Evolutionary conservation across 1,284 basidiomycete genomes (phyloP).

Genomic region (Wolfiporia cocos): DNA sequence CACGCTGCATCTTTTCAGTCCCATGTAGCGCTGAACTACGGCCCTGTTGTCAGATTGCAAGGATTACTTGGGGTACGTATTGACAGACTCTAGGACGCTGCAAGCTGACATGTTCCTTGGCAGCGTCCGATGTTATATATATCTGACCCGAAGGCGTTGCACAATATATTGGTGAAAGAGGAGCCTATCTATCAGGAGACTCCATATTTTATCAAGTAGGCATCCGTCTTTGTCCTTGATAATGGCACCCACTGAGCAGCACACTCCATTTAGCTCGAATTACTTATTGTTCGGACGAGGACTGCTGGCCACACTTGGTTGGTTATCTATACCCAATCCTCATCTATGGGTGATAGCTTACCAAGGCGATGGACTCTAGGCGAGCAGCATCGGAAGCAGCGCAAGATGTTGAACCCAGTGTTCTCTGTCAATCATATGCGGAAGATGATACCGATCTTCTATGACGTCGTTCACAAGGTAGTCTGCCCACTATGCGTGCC

Average conservation of each 20-base stretch:
- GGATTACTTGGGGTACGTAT: no score
- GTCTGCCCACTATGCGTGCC: neutral
- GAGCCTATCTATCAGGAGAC: slow-evolving; percentile 13
- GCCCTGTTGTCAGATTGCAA: no score
- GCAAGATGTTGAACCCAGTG: slow-evolving; percentile 13
- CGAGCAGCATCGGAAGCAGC: slow-evolving; percentile 11
- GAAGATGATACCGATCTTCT: slow-evolving; percentile 12
- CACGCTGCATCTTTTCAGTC: no score
- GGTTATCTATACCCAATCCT: slow-evolving; percentile 8
- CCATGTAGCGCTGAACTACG: no score
- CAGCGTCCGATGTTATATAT: slow-evolving; percentile 29
- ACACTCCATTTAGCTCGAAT: slow-evolving; percentile 5
- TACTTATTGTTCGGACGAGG: slow-evolving; percentile 10
- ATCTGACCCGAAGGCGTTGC: slow-evolving; percentile 19
- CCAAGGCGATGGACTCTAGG: neutral
- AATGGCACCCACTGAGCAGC: slow-evolving; percentile 3
- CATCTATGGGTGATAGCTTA: slow-evolving; percentile 9
- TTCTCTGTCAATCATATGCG: slow-evolving; percentile 12
- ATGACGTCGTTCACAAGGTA: slow-evolving; percentile 6
- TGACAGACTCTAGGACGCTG: no score
- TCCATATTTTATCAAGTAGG: slow-evolving; percentile 10
- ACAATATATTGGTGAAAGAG: slow-evolving; percentile 10
- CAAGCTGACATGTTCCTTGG: no score
- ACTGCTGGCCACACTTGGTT: slow-evolving; percentile 10
- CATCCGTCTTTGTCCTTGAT: slow-evolving; percentile 4